These are phyloP conservation scores for Porpolomopsis calyptriformis DNA, from an alignment of 768 basidiomycete species.

Conservation along the genomic window DNA sequence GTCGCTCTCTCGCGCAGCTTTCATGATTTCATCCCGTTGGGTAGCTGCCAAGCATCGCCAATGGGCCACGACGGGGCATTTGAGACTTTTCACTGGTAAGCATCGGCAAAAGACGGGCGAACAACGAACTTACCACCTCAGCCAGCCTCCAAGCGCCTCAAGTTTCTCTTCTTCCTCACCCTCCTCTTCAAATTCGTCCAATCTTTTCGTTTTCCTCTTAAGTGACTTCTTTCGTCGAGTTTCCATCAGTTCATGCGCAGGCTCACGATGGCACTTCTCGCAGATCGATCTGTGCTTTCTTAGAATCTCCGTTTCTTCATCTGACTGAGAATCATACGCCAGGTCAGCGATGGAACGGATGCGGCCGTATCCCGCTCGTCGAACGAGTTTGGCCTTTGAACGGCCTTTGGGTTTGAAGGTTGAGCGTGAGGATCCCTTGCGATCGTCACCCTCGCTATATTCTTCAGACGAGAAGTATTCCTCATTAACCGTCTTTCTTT, in stretches of 20 bases:
- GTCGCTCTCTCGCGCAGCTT: conserved; percentile 49
- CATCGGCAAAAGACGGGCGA: neutral
- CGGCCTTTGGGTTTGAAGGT: conserved; percentile 7
- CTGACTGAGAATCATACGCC: conserved; percentile 39
- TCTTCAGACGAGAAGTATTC: conserved; percentile 24
- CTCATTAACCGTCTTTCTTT: conserved; percentile 23
- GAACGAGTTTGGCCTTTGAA: conserved; percentile 10
- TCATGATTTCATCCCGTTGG: conserved; percentile 65
- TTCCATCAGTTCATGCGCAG: conserved; percentile 45
- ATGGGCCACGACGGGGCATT: conserved; percentile 67
- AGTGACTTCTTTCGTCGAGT: conserved; percentile 26
- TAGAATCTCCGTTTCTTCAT: conserved; percentile 46
- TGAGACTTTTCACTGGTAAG: conserved; percentile 38
- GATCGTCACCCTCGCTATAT: conserved; percentile 17
- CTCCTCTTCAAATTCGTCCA: conserved; percentile 40
- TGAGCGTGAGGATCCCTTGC: conserved; percentile 8
- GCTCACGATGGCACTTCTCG: conserved; percentile 57
- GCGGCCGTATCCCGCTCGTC: conserved; percentile 33
- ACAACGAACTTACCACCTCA: conserved; percentile 52
- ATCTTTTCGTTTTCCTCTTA: conserved; percentile 32
- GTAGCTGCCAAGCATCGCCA: conserved; percentile 61
- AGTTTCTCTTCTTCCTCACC: conserved; percentile 46
- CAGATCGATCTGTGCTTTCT: conserved; percentile 54
- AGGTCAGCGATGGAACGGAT: conserved; percentile 32
- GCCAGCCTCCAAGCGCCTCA: conserved; percentile 62